Evolutionary conservation across 768 basidiomycete genomes (phyloP).

Genomic region (Suillus placidus): DNA sequence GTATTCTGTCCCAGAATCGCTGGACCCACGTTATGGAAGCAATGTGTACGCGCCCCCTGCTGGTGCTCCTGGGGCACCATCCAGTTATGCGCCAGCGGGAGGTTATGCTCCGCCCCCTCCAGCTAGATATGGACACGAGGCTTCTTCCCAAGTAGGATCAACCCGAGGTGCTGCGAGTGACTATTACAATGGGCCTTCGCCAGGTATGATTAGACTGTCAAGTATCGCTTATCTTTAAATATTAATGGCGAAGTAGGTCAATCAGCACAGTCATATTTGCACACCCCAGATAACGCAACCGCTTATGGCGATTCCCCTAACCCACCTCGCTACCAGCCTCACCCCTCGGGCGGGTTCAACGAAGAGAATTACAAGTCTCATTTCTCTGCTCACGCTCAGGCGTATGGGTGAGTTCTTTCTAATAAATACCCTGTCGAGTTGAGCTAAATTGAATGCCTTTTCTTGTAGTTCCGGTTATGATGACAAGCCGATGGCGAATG

Average conservation of each 20-base stretch:
- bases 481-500: constrained; percentile 29
- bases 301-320: constrained; percentile 18
- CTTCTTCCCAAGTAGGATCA: not conserved
- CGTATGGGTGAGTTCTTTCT: constrained; percentile 31
- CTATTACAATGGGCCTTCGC: constrained; percentile 5
- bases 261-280: constrained; percentile 22
- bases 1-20: not conserved
- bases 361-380: constrained; percentile 24
- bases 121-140: not conserved
- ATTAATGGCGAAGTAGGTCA: constrained; percentile 12
- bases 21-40: not conserved
- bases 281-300: constrained; percentile 21
- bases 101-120: constrained; percentile 1
- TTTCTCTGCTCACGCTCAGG: constrained; percentile 32
- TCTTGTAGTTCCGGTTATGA: not conserved
- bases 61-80: constrained; percentile 1
- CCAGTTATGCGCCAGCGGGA: constrained; percentile 1
- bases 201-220: not conserved
- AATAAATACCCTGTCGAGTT: not conserved
- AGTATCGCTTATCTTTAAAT: not conserved
- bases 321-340: constrained; percentile 15
- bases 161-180: constrained; percentile 9
- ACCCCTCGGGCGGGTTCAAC: constrained; percentile 3
- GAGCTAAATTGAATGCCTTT: not conserved
- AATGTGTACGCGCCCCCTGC: constrained; percentile 3